Conservation (phyloP, 2,329 filamentous ascomycete genomes). For the Venturia effusa region DNA sequence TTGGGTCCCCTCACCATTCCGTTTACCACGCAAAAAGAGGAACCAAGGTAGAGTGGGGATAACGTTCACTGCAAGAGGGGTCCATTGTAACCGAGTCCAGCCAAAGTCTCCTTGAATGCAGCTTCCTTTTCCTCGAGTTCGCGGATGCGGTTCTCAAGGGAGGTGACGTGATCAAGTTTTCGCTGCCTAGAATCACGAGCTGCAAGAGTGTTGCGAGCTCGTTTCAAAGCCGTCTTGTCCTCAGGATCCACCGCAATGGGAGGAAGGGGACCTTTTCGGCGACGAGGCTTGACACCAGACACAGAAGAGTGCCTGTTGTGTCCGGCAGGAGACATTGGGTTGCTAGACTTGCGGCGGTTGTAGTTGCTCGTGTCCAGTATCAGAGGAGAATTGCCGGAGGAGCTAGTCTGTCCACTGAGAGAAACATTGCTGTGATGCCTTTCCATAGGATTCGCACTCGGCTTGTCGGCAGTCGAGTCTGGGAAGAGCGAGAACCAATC, state of each 20-base stretch:
- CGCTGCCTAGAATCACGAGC: conserved; percentile 86
- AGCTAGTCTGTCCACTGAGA: conserved; percentile 16
- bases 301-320: conserved; percentile 53
- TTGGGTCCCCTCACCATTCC: conserved; percentile 27
- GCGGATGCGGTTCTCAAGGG: conserved; percentile 62
- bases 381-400: conserved; percentile 25
- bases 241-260: conserved; percentile 65
- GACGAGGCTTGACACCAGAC: conserved; percentile 58
- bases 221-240: conserved; percentile 77
- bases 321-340: conserved; percentile 30
- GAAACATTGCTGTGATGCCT: conserved; percentile 26
- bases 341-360: conserved; percentile 29
- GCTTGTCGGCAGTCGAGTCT: conserved; percentile 26
- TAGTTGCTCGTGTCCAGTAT: conserved; percentile 23
- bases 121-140: conserved; percentile 48
- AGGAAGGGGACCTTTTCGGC: conserved; percentile 70
- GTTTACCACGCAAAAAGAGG: conserved; percentile 16
- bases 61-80: conserved; percentile 16
- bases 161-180: conserved; percentile 66
- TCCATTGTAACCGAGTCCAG: conserved; percentile 1
- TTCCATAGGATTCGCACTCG: conserved; percentile 26
- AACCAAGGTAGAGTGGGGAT: conserved; percentile 13
- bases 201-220: conserved; percentile 84
- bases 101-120: conserved; percentile 29
- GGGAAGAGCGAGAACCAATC: conserved; percentile 70